phyloP scores from a whole-genome alignment of 257 asterid genomes.

The Forsythia suspensa region DNA sequence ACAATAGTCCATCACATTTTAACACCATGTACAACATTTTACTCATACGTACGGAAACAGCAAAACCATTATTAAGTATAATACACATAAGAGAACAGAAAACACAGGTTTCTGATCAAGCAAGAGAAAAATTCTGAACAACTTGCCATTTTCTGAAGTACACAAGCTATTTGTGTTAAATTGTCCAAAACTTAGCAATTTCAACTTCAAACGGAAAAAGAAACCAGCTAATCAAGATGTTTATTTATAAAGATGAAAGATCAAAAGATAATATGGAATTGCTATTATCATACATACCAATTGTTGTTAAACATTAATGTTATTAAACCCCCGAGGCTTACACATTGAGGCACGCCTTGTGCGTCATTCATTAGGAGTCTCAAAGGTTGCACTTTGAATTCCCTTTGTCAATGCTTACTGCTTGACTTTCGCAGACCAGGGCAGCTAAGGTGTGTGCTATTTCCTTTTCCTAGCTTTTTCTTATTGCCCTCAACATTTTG shows the following conservation, averaged over 20 bases:
- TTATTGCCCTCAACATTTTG: not conserved
- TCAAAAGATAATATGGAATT: not conserved
- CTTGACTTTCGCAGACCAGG: not conserved
- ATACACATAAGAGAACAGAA: not conserved
- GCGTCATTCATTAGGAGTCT: not conserved
- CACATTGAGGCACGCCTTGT: not conserved
- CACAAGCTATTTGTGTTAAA: not conserved
- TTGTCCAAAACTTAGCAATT: not conserved
- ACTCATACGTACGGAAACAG: not conserved
- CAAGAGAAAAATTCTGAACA: not conserved
- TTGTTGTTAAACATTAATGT: not conserved
- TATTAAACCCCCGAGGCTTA: not conserved
- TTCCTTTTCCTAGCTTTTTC: not conserved
- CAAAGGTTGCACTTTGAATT: not conserved
- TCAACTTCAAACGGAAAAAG: not conserved
- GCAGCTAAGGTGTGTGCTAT: not conserved
- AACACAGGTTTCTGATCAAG: not conserved
- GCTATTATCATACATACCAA: not conserved
- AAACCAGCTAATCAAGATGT: not conserved
- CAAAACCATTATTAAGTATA: not conserved
- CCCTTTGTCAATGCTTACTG: not conserved
- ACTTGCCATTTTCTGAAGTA: not conserved
- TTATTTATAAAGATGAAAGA: not conserved
- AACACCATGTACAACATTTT: not conserved
- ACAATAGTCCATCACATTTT: not conserved